Evolutionary conservation across 352 stramenopile genomes (phyloP).

Genomic region (Phytophthora crassamura): DNA sequence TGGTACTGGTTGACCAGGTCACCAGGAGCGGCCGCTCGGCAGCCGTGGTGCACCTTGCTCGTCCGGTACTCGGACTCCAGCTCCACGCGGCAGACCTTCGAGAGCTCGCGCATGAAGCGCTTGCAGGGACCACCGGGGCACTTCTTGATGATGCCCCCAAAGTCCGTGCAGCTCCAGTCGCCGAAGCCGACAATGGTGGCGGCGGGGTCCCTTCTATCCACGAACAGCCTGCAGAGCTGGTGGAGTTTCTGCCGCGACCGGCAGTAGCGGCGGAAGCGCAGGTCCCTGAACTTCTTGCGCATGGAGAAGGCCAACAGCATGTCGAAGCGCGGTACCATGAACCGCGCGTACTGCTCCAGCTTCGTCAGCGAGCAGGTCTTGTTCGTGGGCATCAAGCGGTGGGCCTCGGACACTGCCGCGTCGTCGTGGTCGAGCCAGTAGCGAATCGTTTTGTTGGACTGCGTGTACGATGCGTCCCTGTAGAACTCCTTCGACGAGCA

Average conservation of each 20-base stretch:
- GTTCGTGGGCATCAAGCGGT: constrained; percentile 24
- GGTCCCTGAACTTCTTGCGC: constrained; percentile 26
- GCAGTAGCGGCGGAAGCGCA: constrained; percentile 14
- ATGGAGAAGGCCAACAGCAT: constrained; percentile 10
- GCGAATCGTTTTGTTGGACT: constrained; percentile 10
- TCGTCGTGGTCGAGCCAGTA: constrained; percentile 7
- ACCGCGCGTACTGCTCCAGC: constrained; percentile 14
- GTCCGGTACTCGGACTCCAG: background rate
- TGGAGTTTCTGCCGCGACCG: constrained; percentile 25
- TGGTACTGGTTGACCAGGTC: background rate
- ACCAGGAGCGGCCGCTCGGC: background rate
- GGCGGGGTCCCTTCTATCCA: background rate
- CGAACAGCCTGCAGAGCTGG: constrained; percentile 8
- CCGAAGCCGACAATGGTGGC: constrained; percentile 24
- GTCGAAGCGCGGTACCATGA: constrained; percentile 17
- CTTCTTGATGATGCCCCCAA: background rate
- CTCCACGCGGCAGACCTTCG: no score
- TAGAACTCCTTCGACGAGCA: constrained; percentile 24
- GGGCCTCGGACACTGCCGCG: background rate
- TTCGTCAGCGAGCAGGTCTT: constrained; percentile 16
- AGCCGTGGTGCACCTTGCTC: background rate
- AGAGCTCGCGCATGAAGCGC: background rate
- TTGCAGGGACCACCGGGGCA: background rate
- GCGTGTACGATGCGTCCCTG: constrained; percentile 20
- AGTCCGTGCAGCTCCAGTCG: constrained; percentile 22